Evolutionary conservation across 345 rosid genomes (phyloP), one percentile per base, ranked within the genome.

Genomic region (Viola odorata): DNA sequence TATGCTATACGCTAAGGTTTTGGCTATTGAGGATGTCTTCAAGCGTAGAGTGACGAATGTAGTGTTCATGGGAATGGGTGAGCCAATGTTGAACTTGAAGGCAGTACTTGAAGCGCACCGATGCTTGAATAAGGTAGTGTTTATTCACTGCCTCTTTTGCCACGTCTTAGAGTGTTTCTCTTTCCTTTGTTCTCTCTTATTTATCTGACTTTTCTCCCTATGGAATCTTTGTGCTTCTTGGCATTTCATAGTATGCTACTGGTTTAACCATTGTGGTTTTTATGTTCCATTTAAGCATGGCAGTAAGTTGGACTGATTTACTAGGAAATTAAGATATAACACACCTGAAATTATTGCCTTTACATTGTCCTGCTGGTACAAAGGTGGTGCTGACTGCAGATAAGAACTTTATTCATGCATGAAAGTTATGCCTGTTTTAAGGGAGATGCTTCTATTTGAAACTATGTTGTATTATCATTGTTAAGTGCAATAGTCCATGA

Each of bases 41-140:
- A 82, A 91, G 80, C 91, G 82, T 62, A 84, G 97, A 53, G 99
- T 91, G 78, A 85, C 91, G 53, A 95, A 95, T 78, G 96, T 91
- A 15, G 99, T 91, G 38, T 95, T 95, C 67, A 91, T 91, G 96
- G 99, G 99, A 51, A 91, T 86, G 96, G 99, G 97, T 37, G 99
- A 95, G 68, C 99, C 97, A 17, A 91, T 95, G 97, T 75, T 94
- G 77, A 94, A 94, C 69, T 75, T 94, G 54, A 94, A 90, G 71
- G 71, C 96, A 4, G 99, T 91, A 60, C 85, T 95, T 66, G 96
- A 88, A 50, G 95, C 97, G 37, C 97, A 95, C 70, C 84, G 77
- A 52, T 91, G 97, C 77, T 68, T 91, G 77, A 91, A 95, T 75
- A 88, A 95, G 95, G 99, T 91, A 64, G 52, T 50, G 6, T 60